phyloP scores from a whole-genome alignment of 2,329 filamentous ascomycete species.

The Aspergillus ustus region DNA sequence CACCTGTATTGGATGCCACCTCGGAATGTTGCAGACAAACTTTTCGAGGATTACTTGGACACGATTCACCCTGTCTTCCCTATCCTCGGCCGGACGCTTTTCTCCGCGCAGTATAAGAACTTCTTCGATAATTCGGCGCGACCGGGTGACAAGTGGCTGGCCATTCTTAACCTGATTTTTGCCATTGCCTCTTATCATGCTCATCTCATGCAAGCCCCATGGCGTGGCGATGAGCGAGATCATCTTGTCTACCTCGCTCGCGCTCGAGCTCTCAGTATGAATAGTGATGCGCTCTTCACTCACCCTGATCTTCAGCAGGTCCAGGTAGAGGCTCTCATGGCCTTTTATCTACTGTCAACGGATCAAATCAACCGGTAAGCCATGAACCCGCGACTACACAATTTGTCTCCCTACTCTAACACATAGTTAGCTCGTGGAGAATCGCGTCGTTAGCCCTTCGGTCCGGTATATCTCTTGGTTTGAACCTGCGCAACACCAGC shows the following conservation, averaged over 20 bases:
- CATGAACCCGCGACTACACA: constrained; percentile 12
- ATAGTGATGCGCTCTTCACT: constrained; percentile 47
- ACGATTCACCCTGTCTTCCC: constrained; percentile 51
- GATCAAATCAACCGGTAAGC: constrained; percentile 50
- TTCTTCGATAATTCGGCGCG: constrained; percentile 42
- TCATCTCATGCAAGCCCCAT: constrained; percentile 47
- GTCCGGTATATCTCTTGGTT: constrained; percentile 47
- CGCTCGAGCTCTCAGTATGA: constrained; percentile 49
- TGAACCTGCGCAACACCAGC: constrained; percentile 51
- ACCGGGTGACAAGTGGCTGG: constrained; percentile 48
- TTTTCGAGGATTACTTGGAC: constrained; percentile 48
- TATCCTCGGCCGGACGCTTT: constrained; percentile 48
- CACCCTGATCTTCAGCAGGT: constrained; percentile 53
- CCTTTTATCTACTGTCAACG: constrained; percentile 49
- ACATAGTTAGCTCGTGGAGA: constrained; percentile 44
- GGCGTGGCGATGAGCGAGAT: constrained; percentile 47
- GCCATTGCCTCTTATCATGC: constrained; percentile 51
- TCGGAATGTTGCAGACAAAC: constrained; percentile 44
- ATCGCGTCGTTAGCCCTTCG: constrained; percentile 49
- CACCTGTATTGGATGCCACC: constrained; percentile 49
- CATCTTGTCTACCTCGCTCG: constrained; percentile 51
- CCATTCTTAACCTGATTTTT: constrained; percentile 53
- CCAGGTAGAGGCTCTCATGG: constrained; percentile 48
- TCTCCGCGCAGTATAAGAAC: constrained; percentile 45
- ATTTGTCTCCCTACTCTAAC: not conserved